phyloP scores from a whole-genome alignment of 2,329 filamentous ascomycete genomes.

The Trichoderma hamatum region DNA sequence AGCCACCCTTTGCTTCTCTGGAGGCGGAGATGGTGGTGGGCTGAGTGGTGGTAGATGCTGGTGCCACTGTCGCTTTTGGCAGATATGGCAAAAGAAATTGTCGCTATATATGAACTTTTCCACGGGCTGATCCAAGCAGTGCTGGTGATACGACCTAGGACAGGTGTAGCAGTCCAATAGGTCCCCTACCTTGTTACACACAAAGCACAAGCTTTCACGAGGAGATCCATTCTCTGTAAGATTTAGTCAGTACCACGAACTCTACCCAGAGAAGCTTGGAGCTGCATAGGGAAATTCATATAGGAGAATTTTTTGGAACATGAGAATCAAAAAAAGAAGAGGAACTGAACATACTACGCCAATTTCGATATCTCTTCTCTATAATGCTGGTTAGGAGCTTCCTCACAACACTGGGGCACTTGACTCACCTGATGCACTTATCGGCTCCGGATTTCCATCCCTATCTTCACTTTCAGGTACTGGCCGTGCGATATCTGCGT shows the following conservation, averaged over 20 bases:
- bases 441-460: constrained; percentile 1
- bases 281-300: neutral
- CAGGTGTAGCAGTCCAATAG: constrained; percentile 21
- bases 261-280: neutral
- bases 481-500: neutral
- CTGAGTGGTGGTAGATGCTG: constrained; percentile 20
- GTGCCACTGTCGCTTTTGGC: constrained; percentile 23
- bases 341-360: constrained; percentile 19
- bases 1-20: constrained; percentile 16
- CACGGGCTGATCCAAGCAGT: constrained; percentile 1
- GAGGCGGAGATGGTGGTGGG: constrained; percentile 21
- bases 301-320: neutral
- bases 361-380: constrained; percentile 23
- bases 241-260: neutral
- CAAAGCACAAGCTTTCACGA: constrained; percentile 11
- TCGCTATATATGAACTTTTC: neutral
- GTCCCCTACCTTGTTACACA: constrained; percentile 1
- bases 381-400: neutral
- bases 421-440: constrained; percentile 9
- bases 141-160: constrained; percentile 16
- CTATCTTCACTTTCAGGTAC: neutral
- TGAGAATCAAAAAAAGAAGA: neutral
- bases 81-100: constrained; percentile 19
- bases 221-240: constrained; percentile 14
- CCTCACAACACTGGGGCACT: neutral